These are phyloP conservation scores for Verticillium tricorpus DNA, from an alignment of 2,329 filamentous ascomycete genomes.

Conservation along the genomic window DNA sequence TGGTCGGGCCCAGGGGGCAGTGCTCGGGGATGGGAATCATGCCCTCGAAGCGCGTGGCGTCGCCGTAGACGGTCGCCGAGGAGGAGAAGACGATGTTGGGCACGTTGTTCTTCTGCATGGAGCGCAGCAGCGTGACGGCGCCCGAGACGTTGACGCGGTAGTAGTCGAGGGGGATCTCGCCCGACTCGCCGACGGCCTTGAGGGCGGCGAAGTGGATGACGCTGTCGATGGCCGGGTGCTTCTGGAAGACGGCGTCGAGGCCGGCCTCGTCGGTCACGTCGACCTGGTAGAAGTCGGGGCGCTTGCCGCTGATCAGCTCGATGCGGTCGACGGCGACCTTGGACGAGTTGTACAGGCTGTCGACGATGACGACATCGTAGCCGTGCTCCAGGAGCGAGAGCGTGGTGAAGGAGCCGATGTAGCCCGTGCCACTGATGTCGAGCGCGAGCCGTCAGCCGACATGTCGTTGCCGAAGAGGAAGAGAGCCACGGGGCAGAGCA, in stretches of 20 bases:
- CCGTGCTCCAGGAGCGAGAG: slow-evolving; percentile 88
- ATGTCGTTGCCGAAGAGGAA: background rate
- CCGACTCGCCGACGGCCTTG: slow-evolving; percentile 96
- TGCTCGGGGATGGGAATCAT: slow-evolving; percentile 99
- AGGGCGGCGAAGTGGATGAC: slow-evolving; percentile 98
- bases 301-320: slow-evolving; percentile 86
- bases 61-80: slow-evolving; percentile 96
- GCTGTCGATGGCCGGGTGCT: slow-evolving; percentile 90
- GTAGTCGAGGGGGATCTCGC: slow-evolving; percentile 92
- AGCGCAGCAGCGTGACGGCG: slow-evolving; percentile 78
- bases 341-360: slow-evolving; percentile 97
- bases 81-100: slow-evolving; percentile 98
- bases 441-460: background rate
- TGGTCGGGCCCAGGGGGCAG: slow-evolving; percentile 94
- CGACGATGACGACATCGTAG: slow-evolving; percentile 94
- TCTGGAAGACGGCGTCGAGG: slow-evolving; percentile 81
- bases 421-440: slow-evolving; percentile 78
- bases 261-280: slow-evolving; percentile 84
- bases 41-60: slow-evolving; percentile 89
- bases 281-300: slow-evolving; percentile 76
- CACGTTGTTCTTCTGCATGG: slow-evolving; percentile 87
- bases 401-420: slow-evolving; percentile 96
- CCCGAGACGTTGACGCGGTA: slow-evolving; percentile 96
- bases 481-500: background rate
- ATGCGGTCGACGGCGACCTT: slow-evolving; percentile 90